Base-by-base conservation (phyloP, 169 alveolate genomes). In the Plasmodium fragile region DNA sequence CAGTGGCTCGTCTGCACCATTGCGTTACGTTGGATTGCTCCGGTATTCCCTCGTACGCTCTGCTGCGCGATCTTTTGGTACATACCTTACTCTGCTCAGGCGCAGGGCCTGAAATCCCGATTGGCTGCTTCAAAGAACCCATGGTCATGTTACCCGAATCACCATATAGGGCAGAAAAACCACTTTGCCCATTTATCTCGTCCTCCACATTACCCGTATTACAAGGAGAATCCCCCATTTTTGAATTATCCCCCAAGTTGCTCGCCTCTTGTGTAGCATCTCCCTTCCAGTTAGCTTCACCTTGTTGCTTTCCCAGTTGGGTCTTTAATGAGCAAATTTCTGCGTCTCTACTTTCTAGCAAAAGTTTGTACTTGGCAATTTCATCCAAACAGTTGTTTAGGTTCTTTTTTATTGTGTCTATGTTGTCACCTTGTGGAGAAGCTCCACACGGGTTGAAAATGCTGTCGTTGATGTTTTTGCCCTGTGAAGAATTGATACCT, bases 291-390 rank as follows among this genome's bases (percentile, higher is more conserved):
- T 72, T 75, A 53, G 75, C 36, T 69, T 39, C 34, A 13, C 22
- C 52, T 43, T 71, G 41, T 45, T 41, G 77, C 78, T 34, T 87
- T 75, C 69, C 82, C 34, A 87, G 32, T 55, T 87, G 39, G 4
- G 53, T 22, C 49, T 45, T 87, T 87, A 87, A 70, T 77, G 89
- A 36, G n/a, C n/a, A 39, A 41, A 70, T 70, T 53, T 36, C 72
- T 87, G 16, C 59, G n/a, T 87, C 89, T 87, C 89, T 87, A 87
- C 82, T 59, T 87, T 77, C 77, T 77, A 87, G 45, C 30, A 87
- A 55, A 28, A 59, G 53, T 75, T 77, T 87, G 32, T 32, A 78
- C 41, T 77, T 87, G 39, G 78, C 89, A 22, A 87, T 59, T 87
- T 87, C 93, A 25, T 55, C 39, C 65, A 65, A 84, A 49, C 72